phyloP scores from a whole-genome alignment of 495 filamentous ascomycete species.

The Penicillium diatomitis region DNA sequence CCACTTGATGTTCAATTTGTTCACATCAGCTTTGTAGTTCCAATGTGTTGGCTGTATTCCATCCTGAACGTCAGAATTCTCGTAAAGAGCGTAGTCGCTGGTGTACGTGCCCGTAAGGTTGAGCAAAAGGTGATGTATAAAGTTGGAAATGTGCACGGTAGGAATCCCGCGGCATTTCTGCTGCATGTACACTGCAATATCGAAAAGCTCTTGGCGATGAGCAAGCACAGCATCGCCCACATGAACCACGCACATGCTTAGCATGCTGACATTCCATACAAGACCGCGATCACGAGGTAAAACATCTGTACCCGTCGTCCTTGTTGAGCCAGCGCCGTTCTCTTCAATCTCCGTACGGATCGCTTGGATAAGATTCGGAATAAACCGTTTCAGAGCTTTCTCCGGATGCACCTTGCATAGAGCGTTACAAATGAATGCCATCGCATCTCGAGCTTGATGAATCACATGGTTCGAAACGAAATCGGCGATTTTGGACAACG shows the following conservation, averaged over 20 bases:
- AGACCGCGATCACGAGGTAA: slow-evolving; percentile 85
- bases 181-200: slow-evolving; percentile 93
- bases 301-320: slow-evolving; percentile 88
- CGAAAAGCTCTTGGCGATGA: slow-evolving; percentile 79
- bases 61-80: slow-evolving; percentile 48
- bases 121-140: slow-evolving; percentile 96
- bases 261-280: slow-evolving; percentile 94
- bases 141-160: slow-evolving; percentile 92
- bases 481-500: slow-evolving; percentile 79
- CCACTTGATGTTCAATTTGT: slow-evolving; percentile 78
- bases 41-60: slow-evolving; percentile 63
- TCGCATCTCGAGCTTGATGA: slow-evolving; percentile 93
- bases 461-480: slow-evolving; percentile 96
- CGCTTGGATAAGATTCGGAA: slow-evolving; percentile 79
- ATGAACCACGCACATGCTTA: slow-evolving; percentile 98
- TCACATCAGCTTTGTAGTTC: slow-evolving; percentile 61
- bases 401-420: slow-evolving; percentile 90
- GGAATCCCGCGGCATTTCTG: slow-evolving; percentile 86
- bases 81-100: slow-evolving; percentile 76
- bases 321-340: slow-evolving; percentile 90
- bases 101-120: slow-evolving; percentile 93
- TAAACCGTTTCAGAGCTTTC: slow-evolving; percentile 80
- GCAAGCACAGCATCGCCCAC: slow-evolving; percentile 82
- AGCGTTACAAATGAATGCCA: slow-evolving; percentile 97
- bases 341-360: slow-evolving; percentile 96